Evolutionary conservation across 2,329 filamentous ascomycete species (phyloP), one percentile per base, ranked within the genome.

Genomic region (Xylariaceae sp.): DNA sequence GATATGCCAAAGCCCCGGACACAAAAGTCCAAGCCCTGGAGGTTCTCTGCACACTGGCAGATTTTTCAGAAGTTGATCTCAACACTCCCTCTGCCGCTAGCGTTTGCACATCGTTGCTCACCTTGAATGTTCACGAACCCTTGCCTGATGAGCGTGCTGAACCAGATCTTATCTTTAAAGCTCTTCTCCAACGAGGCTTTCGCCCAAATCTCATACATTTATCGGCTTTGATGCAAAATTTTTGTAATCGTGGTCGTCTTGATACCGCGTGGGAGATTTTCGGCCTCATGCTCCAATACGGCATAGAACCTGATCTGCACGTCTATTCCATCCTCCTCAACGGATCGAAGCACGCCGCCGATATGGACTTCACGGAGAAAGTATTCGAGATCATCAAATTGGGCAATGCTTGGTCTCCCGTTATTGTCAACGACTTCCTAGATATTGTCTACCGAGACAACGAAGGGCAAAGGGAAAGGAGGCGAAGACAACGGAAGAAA

Each of bases 291-390:
- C 71, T 78, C 49, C 71, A 76, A 11, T 77, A 82, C 59, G 79
- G 80, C 2, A 73, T 88, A 12, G 68, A 79, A 51, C 80, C 88
- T 0, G 84, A 95, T 67, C 71, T 72, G 0, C 79, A 83, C 60
- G 86, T 89, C 0, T 89, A 85, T 66, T 76, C 84, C 1, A 83
- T 84, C 31, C 74, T 96, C 35, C 78, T 95, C 42, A 80, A 85
- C 55, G 86, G 86, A 34, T 86, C 88, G 50, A 89, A 89, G 61
- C 66, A 68, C 3, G 74, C 75, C 26, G 70, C 75, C 29, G 77
- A 88, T 57, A 73, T 77, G 3, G 68, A 74, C 2, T 76, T 77
- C 30, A 74, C 90, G 31, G 73, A 76, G 43, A 72, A 74, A 34
- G 76, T 87, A 44, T 74, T 86, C 49, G 68, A 76, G 3, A 74